Conservation (phyloP, 2,329 filamentous ascomycete genomes). For the Alternaria sp. region DNA sequence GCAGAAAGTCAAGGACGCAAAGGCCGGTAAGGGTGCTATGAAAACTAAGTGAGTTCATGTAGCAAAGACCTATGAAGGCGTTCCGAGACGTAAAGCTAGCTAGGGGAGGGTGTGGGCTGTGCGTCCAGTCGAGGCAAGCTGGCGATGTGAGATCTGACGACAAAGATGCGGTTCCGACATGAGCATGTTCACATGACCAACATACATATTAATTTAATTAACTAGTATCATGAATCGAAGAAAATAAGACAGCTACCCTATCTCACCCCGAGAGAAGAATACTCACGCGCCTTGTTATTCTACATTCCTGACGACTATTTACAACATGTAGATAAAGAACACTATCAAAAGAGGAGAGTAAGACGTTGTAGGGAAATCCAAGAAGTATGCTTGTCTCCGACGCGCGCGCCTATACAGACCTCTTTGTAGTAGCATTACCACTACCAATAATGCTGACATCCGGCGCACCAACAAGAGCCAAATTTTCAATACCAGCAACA, state of each 20-base stretch:
- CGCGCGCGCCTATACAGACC: neutral
- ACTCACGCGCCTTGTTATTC: neutral
- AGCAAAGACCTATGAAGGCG: neutral
- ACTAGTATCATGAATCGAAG: neutral
- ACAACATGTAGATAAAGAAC: neutral
- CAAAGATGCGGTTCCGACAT: neutral
- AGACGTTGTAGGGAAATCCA: no score
- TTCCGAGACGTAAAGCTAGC: neutral
- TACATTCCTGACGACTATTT: neutral
- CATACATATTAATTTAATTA: neutral
- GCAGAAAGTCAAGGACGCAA: conserved; percentile 29
- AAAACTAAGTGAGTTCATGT: conserved; percentile 11
- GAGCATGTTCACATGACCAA: neutral
- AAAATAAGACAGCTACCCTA: neutral
- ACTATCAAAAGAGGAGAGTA: neutral
- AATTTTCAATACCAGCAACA: conserved; percentile 64
- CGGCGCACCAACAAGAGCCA: conserved; percentile 53
- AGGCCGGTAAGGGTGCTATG: conserved; percentile 29
- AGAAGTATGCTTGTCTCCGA: neutral
- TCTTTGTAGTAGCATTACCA: conserved; percentile 20
- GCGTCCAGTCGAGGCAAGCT: neutral
- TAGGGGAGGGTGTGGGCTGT: neutral
- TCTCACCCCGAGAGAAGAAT: neutral
- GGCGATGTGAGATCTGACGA: neutral
- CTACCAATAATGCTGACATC: conserved; percentile 21